phyloP scores from a whole-genome alignment of 2,329 filamentous ascomycete genomes.

The Tolypocladium tropicale region DNA sequence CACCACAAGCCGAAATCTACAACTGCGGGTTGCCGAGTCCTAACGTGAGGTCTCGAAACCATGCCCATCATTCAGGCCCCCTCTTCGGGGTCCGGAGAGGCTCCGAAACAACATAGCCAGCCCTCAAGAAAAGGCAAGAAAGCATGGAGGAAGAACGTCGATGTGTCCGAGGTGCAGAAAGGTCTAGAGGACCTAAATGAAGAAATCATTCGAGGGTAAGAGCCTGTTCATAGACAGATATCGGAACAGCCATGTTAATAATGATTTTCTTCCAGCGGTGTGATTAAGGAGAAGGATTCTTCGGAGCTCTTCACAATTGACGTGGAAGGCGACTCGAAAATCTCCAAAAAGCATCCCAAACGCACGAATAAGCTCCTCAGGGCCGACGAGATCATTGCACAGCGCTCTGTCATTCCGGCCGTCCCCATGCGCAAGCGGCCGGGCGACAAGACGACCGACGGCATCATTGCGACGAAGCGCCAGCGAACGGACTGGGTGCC shows the following conservation, averaged over 20 bases:
- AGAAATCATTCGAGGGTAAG: conserved; percentile 81
- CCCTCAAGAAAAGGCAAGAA: conserved; percentile 95
- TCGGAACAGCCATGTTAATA: conserved; percentile 7
- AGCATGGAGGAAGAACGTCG: conserved; percentile 97
- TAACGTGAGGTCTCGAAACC: conserved; percentile 3
- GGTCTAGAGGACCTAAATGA: conserved; percentile 79
- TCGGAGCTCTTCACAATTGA: conserved; percentile 82
- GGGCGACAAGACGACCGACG: conserved; percentile 59
- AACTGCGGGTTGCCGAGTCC: background rate
- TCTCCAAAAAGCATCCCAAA: conserved; percentile 52
- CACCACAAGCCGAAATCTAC: background rate
- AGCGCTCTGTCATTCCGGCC: conserved; percentile 71
- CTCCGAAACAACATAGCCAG: conserved; percentile 76
- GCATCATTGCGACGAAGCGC: conserved; percentile 64
- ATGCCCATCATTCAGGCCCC: conserved; percentile 46
- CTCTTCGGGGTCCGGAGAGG: conserved; percentile 36
- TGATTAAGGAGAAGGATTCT: conserved; percentile 73
- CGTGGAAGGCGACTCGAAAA: conserved; percentile 55
- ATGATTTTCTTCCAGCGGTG: conserved; percentile 54
- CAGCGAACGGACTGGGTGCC: conserved; percentile 71
- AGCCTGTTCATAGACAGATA: background rate
- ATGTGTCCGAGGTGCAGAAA: conserved; percentile 74
- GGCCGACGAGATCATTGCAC: conserved; percentile 82
- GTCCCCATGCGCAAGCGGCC: conserved; percentile 70
- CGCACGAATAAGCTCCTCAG: conserved; percentile 71